These are phyloP conservation scores for Elongisporangium anandrum DNA, from an alignment of 352 stramenopile species.

Conservation along the genomic window DNA sequence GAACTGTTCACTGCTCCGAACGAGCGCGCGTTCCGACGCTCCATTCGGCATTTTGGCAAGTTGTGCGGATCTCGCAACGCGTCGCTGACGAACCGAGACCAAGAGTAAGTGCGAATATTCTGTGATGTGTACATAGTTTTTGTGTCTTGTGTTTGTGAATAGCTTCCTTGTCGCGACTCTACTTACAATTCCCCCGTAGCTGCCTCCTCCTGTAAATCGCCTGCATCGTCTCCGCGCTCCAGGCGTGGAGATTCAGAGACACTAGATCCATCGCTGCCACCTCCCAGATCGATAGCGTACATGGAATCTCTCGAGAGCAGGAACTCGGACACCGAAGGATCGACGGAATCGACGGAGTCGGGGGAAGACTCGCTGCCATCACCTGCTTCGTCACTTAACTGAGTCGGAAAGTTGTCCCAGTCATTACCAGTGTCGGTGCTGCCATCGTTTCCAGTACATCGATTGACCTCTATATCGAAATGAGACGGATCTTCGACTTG, in stretches of 20 bases:
- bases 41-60: conserved; percentile 76
- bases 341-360: neutral
- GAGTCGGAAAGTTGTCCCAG: neutral
- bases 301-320: conserved; percentile 46
- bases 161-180: neutral
- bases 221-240: neutral
- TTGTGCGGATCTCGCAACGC: conserved; percentile 77
- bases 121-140: neutral
- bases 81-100: conserved; percentile 26
- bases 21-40: conserved; percentile 71
- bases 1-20: conserved; percentile 56
- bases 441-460: neutral
- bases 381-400: neutral
- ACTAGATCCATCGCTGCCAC: neutral
- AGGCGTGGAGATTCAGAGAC: neutral
- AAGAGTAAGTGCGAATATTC: conserved; percentile 15
- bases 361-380: neutral
- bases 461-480: neutral
- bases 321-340: neutral
- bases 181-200: neutral
- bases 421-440: neutral
- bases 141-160: conserved; percentile 8
- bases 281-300: conserved; percentile 47
- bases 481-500: neutral
- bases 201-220: neutral